phyloP scores from a whole-genome alignment of 176 grass and related monocot species.

The Puya raimondii region DNA sequence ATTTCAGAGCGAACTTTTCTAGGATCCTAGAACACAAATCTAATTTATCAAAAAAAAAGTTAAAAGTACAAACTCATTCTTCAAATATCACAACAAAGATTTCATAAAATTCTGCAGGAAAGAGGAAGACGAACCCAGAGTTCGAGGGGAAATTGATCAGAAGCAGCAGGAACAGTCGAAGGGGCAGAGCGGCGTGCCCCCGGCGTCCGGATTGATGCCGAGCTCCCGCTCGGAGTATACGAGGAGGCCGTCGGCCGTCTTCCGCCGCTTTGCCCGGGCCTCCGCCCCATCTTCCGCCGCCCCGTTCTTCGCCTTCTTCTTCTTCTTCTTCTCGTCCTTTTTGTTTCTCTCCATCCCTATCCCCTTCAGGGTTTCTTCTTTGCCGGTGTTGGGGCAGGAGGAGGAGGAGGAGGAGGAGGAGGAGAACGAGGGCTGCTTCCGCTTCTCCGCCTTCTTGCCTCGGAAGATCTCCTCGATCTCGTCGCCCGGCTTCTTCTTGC shows the following conservation, averaged over 20 bases:
- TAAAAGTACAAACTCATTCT: no score
- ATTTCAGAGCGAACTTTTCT: no score
- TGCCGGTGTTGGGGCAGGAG: neutral
- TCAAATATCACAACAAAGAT: no score
- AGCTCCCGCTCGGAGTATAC: conserved; percentile 10
- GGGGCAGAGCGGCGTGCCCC: conserved; percentile 16
- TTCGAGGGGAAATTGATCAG: neutral
- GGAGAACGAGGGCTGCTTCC: neutral
- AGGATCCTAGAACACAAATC: no score
- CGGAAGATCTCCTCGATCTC: conserved; percentile 26
- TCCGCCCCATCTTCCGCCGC: neutral
- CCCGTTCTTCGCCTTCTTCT: neutral
- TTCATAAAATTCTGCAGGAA: no score
- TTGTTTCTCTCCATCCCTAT: neutral
- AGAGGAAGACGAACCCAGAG: no score
- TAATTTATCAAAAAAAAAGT: no score
- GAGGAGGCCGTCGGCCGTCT: conserved; percentile 1
- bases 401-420: no score
- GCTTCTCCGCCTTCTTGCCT: conserved; percentile 10
- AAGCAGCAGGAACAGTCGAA: conserved; percentile 24
- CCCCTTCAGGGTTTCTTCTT: neutral
- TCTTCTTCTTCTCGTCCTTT: neutral
- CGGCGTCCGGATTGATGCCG: neutral
- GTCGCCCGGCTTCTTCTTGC: conserved; percentile 1
- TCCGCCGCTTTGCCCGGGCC: neutral